phyloP scores from a whole-genome alignment of 2,329 filamentous ascomycete genomes.

The Malbranchea cinnamomea region DNA sequence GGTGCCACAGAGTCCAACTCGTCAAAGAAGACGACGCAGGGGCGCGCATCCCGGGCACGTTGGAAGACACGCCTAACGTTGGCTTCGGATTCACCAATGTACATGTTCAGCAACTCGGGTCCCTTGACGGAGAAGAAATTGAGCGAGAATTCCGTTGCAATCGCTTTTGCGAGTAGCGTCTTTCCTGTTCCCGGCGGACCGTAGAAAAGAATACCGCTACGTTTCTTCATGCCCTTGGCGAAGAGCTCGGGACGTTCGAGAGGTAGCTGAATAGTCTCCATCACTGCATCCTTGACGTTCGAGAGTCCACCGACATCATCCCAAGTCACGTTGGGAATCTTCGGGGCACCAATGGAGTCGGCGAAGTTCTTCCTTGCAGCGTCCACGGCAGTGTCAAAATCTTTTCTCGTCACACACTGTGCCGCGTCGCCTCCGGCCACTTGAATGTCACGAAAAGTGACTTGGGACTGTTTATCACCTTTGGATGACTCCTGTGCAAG shows the following conservation, averaged over 20 bases:
- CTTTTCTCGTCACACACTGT: slow-evolving; percentile 61
- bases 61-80: slow-evolving; percentile 99
- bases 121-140: slow-evolving; percentile 99
- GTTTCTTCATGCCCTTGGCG: slow-evolving; percentile 97
- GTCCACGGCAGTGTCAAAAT: slow-evolving; percentile 88
- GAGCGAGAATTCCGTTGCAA: slow-evolving; percentile 96
- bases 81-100: slow-evolving; percentile 99
- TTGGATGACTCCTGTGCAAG: slow-evolving; percentile 36
- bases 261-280: slow-evolving; percentile 96
- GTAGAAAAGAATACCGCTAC: slow-evolving; percentile 96
- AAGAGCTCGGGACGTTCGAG: slow-evolving; percentile 99
- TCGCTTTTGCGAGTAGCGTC: slow-evolving; percentile 97
- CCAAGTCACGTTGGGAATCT: slow-evolving; percentile 98
- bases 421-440: slow-evolving; percentile 71
- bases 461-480: slow-evolving; percentile 17
- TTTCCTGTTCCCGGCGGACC: slow-evolving; percentile 99
- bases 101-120: slow-evolving; percentile 96
- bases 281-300: slow-evolving; percentile 97
- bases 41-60: slow-evolving; percentile 94
- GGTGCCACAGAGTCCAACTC: slow-evolving; percentile 98
- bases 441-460: slow-evolving; percentile 70
- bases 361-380: slow-evolving; percentile 96
- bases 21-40: slow-evolving; percentile 97
- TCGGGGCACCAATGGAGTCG: slow-evolving; percentile 89
- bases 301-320: slow-evolving; percentile 98